phyloP scores from a whole-genome alignment of 2,329 filamentous ascomycete genomes.

The Penicillium frequentans region DNA sequence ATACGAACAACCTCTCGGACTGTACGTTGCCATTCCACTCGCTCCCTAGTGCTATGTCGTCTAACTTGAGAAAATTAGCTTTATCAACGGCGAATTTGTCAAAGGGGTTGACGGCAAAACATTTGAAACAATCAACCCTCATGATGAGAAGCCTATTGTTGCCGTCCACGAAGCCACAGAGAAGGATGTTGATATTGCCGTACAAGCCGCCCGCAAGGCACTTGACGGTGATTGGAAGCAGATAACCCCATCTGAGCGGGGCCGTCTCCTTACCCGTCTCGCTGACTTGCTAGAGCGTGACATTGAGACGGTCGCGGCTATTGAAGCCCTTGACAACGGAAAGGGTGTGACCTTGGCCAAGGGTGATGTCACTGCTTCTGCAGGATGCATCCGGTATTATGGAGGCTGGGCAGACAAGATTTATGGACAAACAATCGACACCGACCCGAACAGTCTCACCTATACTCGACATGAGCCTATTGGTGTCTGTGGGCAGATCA shows the following conservation, averaged over 20 bases:
- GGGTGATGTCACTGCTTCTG: not conserved
- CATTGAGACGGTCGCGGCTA: conserved; percentile 6
- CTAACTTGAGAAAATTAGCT: no score
- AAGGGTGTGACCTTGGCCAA: conserved; percentile 9
- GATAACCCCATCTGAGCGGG: conserved; percentile 3
- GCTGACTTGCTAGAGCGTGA: conserved; percentile 10
- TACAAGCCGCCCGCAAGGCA: conserved; percentile 3
- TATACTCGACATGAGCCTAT: conserved; percentile 59
- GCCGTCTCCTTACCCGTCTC: conserved; percentile 5
- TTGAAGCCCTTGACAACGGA: conserved; percentile 14
- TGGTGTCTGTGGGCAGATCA: conserved; percentile 75
- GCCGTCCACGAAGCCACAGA: conserved; percentile 4
- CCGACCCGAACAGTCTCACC: conserved; percentile 1
- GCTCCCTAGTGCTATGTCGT: no score
- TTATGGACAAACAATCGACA: conserved; percentile 10
- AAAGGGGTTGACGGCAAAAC: no score
- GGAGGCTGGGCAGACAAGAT: conserved; percentile 11
- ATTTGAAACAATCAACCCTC: not conserved
- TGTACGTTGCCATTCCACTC: no score
- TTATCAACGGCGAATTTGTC: no score
- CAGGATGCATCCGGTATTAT: conserved; percentile 5
- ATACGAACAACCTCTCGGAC: no score
- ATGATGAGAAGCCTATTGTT: not conserved
- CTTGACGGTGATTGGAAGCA: conserved; percentile 5
- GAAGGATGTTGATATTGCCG: conserved; percentile 8